Base-by-base conservation (phyloP, 2,329 filamentous ascomycete genomes). In the Cladosporium cucumerinum region DNA sequence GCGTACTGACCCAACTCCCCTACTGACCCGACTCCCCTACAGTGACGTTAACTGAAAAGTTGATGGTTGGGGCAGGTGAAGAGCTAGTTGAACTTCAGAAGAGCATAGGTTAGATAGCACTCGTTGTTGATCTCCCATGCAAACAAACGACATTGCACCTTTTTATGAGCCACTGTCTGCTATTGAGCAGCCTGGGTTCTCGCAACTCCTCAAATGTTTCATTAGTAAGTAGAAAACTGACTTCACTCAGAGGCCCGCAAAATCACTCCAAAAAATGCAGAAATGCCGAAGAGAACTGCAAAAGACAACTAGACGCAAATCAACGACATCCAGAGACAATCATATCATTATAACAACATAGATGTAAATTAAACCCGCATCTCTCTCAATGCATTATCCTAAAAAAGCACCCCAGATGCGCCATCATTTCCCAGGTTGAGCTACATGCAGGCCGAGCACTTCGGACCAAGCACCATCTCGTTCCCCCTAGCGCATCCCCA, bases 361-460 rank as follows among this genome's bases (percentile, higher is more conserved):
- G 12, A 57, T 57, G 36, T n/a, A 25, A 54, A 25, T 23, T 6
- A 23, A 57, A 28, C 25, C 32, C 54, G 30, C 54, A 26, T 39
- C 32, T 32, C 21, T 57, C 28, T 14, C 30, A 23, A 57, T 34
- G 54, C 54, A 39, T 21, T 46, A 39, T 57, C 30, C 30, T 23
- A n/a, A 23, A 26, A 43, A 11, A 57, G 48, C n/a, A 16, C 28
- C 54, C 30, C 14, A 57, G 30, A 54, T 32, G 25, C 51, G 51
- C 51, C 51, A 46, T 46, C 39, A 32, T 14, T 39, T 39, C 54
- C 54, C n/a, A 39, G 54, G 32, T 39, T 46, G 39, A 46, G 21
- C 18, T 57, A 57, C n/a, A 57, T 57, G 59, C 48, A 61, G 64
- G 55, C 59, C 66, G 64, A 67, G 66, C 66, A 57, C 66, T 67